phyloP scores from a whole-genome alignment of 495 filamentous ascomycete genomes.

The Talaromyces ruber region DNA sequence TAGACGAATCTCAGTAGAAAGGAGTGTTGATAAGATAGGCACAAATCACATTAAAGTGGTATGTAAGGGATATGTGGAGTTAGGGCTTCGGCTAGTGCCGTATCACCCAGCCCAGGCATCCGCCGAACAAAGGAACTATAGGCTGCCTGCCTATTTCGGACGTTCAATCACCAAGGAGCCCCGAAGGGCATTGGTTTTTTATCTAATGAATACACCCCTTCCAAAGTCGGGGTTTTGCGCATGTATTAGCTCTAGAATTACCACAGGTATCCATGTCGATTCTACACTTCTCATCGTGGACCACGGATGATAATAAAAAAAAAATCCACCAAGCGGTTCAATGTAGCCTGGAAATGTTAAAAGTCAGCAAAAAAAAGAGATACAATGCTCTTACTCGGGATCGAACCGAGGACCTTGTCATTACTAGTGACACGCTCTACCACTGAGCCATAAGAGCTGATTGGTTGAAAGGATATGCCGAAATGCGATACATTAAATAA shows the following conservation, averaged over 20 bases:
- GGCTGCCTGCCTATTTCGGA: neutral
- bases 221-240: slow-evolving; percentile 56
- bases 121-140: neutral
- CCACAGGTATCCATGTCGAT: slow-evolving; percentile 65
- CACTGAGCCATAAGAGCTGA: neutral
- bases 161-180: slow-evolving; percentile 49
- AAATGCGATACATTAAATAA: too few species aligned
- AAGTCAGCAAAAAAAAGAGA: neutral
- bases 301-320: too few species aligned
- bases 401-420: neutral
- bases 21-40: too few species aligned
- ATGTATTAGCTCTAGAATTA: slow-evolving; percentile 73
- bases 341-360: neutral
- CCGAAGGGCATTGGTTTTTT: slow-evolving; percentile 59
- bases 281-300: too few species aligned
- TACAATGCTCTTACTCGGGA: neutral
- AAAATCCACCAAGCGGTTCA: neutral
- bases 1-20: neutral
- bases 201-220: slow-evolving; percentile 65
- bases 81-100: too few species aligned
- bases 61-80: too few species aligned
- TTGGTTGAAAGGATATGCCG: slow-evolving; percentile 6
- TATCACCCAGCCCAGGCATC: neutral
- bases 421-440: slow-evolving; percentile 1
- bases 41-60: too few species aligned